Base-by-base conservation (phyloP, 2,329 filamentous ascomycete species). In the Dactylellina cionopaga region DNA sequence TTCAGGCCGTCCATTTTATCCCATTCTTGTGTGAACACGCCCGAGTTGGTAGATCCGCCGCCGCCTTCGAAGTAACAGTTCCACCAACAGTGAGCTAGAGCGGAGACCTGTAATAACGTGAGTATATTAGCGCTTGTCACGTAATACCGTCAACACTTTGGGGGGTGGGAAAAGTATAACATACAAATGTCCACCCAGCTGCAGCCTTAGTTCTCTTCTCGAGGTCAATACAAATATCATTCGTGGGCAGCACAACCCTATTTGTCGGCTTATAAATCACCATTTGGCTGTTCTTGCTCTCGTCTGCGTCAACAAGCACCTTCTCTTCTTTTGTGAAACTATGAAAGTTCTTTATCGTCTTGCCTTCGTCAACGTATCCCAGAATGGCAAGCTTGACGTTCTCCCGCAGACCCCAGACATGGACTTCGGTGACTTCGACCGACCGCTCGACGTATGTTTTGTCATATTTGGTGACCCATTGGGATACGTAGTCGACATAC, bases 31-130 rank as follows among this genome's bases (percentile, higher is more conserved):
- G 89, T 86, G 78, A 90, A 91, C 5, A 90, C 84, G 7, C 89
- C 94, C 7, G 85, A 90, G 43, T 89, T 71, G 13, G 56, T 85
- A 51, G 90, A 85, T 0, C 91, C 84, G 13, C 83, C 81, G 22
- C 90, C 91, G 44, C 93, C 92, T 81, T 98, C 95, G 77, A 98
- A 98, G 80, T 89, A 98, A 1, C 89, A 84, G 78, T 99, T 99
- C 83, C 97, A 96, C 95, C 95, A 99, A 13, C 96, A 91, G 78
- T 98, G 94, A 0, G 93, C 93, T 7, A 98, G 89, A 0, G 93
- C 89, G 0, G 94, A 96, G 2, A 73, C 60, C 69, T 73, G 13
- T 10, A 22, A 7, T 15, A 9, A 25, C 27, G 6, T 35, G 17
- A 24, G 10, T 15, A 24, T 24, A 5, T 37, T 39, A 33, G 39